These are phyloP conservation scores for Aspergillus pseudoviridinutans DNA, from an alignment of 2,329 filamentous ascomycete genomes.

Conservation along the genomic window DNA sequence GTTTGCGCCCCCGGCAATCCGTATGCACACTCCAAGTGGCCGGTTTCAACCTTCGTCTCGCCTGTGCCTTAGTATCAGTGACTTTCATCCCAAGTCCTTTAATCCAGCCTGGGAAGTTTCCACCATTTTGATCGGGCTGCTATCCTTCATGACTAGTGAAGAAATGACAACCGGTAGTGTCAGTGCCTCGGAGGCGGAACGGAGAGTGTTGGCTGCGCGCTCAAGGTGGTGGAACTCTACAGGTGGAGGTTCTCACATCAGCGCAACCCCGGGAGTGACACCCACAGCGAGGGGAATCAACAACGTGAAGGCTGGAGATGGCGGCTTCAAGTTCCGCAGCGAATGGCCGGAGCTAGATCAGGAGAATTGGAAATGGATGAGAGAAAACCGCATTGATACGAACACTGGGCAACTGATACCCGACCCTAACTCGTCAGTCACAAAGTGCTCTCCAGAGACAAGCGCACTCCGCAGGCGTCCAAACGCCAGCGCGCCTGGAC, in stretches of 20 bases:
- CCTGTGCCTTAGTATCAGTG: slow-evolving; percentile 90
- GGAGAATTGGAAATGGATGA: slow-evolving; percentile 92
- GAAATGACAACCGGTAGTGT: slow-evolving; percentile 97
- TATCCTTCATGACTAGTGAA: slow-evolving; percentile 97
- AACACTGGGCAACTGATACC: slow-evolving; percentile 66
- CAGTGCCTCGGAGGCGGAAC: slow-evolving; percentile 70
- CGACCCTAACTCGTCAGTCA: slow-evolving; percentile 49
- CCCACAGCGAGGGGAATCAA: slow-evolving; percentile 65
- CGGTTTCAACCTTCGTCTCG: slow-evolving; percentile 91
- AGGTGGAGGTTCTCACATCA: slow-evolving; percentile 69
- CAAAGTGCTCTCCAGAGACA: slow-evolving; percentile 57
- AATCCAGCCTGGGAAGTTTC: slow-evolving; percentile 98
- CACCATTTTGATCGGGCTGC: slow-evolving; percentile 87
- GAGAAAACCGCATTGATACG: slow-evolving; percentile 72
- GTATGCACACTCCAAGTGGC: slow-evolving; percentile 96
- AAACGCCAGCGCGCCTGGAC: slow-evolving; percentile 50
- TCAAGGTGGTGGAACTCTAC: slow-evolving; percentile 97
- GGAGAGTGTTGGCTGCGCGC: slow-evolving; percentile 69
- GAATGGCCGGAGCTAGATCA: slow-evolving; percentile 88
- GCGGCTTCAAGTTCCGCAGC: slow-evolving; percentile 79
- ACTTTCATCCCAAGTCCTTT: slow-evolving; percentile 97
- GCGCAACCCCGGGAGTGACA: slow-evolving; percentile 48
- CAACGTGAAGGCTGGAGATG: slow-evolving; percentile 81
- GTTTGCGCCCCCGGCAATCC: slow-evolving; percentile 93
- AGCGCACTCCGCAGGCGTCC: slow-evolving; percentile 62